Evolutionary conservation across 2,329 filamentous ascomycete species (phyloP).

Genomic region (Paraconiothyrium sp.): DNA sequence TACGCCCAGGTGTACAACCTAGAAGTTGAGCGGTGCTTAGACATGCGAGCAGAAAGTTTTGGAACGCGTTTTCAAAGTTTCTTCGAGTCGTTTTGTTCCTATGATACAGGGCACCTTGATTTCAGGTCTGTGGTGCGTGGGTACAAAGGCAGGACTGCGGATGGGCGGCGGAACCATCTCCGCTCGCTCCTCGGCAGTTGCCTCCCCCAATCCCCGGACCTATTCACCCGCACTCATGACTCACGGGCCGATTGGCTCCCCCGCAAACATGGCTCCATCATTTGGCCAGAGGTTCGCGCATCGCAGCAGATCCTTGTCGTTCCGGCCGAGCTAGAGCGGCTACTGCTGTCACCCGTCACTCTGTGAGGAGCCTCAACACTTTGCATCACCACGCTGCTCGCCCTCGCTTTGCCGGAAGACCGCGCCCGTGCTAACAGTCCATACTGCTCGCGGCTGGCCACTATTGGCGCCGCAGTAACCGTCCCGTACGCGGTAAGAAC

Average conservation of each 20-base stretch:
- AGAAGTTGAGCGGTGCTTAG: too few species aligned
- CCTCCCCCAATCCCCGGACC: slow-evolving; percentile 6
- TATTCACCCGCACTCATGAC: slow-evolving; percentile 9
- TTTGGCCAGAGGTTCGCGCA: not conserved
- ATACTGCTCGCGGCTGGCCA: not conserved
- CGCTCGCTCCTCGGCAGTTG: slow-evolving; percentile 16
- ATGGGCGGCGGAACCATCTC: slow-evolving; percentile 2
- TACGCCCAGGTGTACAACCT: slow-evolving; percentile 19
- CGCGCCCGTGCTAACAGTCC: not conserved
- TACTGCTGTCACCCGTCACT: slow-evolving; percentile 12
- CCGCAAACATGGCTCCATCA: slow-evolving; percentile 13
- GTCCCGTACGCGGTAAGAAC: not conserved
- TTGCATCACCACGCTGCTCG: slow-evolving; percentile 8
- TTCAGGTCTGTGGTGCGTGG: not conserved
- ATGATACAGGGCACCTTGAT: too few species aligned
- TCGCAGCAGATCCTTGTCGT: slow-evolving; percentile 12
- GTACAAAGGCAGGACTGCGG: not conserved
- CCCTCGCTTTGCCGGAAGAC: slow-evolving; percentile 2
- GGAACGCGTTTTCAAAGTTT: too few species aligned
- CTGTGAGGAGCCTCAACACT: slow-evolving; percentile 9
- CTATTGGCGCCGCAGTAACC: not conserved
- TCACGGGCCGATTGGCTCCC: slow-evolving; percentile 6
- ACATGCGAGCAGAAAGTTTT: too few species aligned
- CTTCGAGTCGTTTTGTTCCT: too few species aligned
- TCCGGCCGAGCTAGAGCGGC: not conserved